Conservation (phyloP, 2,329 filamentous ascomycete genomes). For the Diaporthe caulivora region DNA sequence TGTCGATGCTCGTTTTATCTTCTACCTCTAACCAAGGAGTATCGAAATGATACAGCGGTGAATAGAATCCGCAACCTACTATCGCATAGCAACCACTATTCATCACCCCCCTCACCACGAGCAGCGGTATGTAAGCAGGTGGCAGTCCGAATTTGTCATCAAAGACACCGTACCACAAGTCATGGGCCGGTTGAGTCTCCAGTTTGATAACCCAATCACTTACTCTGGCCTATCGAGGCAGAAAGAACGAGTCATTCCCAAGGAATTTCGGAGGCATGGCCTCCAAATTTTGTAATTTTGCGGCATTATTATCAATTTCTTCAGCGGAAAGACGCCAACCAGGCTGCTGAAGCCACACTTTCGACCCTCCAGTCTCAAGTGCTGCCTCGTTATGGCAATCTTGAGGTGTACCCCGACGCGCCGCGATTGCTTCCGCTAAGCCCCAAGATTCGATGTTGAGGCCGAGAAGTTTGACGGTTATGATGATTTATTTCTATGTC, state of each 20-base stretch:
- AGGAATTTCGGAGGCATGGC: not conserved
- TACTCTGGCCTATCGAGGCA: not conserved
- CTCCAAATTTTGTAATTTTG: not conserved
- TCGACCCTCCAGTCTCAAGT: not conserved
- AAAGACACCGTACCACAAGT: not conserved
- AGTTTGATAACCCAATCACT: not conserved
- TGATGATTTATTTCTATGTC: not conserved
- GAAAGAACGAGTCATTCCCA: not conserved
- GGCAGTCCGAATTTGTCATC: no score
- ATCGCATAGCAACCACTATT: not conserved
- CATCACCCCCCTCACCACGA: not conserved
- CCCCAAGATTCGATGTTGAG: not conserved
- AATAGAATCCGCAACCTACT: not conserved
- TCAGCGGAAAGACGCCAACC: not conserved
- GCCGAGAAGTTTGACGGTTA: not conserved
- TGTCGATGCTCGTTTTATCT: no score
- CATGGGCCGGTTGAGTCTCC: not conserved
- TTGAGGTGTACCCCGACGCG: not conserved
- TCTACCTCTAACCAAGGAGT: not conserved
- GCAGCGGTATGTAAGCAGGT: not conserved
- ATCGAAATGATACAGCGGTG: not conserved
- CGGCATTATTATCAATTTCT: not conserved
- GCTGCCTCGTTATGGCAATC: not conserved
- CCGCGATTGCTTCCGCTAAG: not conserved
- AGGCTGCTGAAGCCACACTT: not conserved